A percentile compares a stretch with the other conserved stretches of the same genome.
Evolutionary conservation across 352 stramenopile genomes (phyloP).

Genomic region (Globisporangium sylvaticum): DNA sequence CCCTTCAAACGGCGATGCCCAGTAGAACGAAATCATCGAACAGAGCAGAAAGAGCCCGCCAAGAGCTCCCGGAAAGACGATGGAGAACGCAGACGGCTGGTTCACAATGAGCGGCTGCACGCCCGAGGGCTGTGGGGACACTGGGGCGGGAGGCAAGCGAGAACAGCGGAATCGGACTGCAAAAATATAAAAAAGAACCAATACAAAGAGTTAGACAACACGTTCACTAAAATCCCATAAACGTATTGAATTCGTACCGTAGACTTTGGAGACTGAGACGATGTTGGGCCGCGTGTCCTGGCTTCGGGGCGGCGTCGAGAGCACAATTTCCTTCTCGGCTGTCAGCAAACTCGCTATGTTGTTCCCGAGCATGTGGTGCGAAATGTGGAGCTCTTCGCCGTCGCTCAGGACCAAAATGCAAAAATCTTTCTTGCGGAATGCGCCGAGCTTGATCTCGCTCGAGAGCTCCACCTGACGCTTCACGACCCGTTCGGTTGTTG

Average conservation of each 20-base stretch:
- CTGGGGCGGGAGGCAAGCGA: conserved; percentile 27
- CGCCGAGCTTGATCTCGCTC: conserved; percentile 47
- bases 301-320: conserved; percentile 47
- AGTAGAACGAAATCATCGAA: conserved; percentile 72
- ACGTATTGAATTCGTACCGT: not conserved
- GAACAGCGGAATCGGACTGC: conserved; percentile 46
- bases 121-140: conserved; percentile 40
- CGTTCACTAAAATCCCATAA: not conserved
- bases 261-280: conserved; percentile 51
- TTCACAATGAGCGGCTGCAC: conserved; percentile 34
- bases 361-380: conserved; percentile 40
- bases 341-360: conserved; percentile 35
- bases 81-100: conserved; percentile 48
- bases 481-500: conserved; percentile 47
- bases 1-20: conserved; percentile 62
- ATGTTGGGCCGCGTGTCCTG: conserved; percentile 49
- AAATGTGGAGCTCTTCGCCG: conserved; percentile 68
- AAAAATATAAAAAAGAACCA: not conserved
- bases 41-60: conserved; percentile 74
- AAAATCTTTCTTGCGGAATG: conserved; percentile 49
- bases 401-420: conserved; percentile 71
- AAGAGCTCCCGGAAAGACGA: conserved; percentile 63
- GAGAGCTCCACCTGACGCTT: conserved; percentile 58
- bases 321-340: conserved; percentile 46
- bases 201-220: not conserved